Percentiles rank a stretch among this genome's conserved stretches.
Conservation (phyloP, 768 basidiomycete genomes). For the Royoungia palumana region DNA sequence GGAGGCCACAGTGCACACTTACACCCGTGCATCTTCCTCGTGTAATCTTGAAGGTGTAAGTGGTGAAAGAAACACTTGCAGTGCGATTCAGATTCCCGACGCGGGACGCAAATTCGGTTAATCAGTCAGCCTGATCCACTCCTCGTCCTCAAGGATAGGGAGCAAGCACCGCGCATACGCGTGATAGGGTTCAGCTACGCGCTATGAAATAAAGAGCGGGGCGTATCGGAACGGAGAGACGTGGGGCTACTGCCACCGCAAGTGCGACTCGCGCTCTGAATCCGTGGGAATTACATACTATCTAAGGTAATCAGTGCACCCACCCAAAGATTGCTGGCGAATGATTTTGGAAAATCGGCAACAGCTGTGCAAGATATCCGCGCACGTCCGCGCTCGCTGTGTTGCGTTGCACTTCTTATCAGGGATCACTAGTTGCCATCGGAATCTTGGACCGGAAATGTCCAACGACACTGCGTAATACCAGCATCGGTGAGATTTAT, state of each 20-base stretch:
- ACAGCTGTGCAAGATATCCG: no score
- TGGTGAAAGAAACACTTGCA: background rate
- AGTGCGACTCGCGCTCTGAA: background rate
- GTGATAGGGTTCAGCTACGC: slow-evolving; percentile 17
- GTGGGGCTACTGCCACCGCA: background rate
- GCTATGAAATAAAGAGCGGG: slow-evolving; percentile 6
- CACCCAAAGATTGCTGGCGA: background rate
- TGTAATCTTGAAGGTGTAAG: slow-evolving; percentile 3
- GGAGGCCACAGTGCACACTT: background rate
- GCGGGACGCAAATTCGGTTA: slow-evolving; percentile 5
- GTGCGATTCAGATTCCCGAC: slow-evolving; percentile 5
- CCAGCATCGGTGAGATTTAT: slow-evolving; percentile 1
- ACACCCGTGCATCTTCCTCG: slow-evolving; percentile 12
- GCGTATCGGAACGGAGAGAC: background rate
- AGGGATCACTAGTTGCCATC: slow-evolving; percentile 7
- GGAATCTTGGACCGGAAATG: background rate
- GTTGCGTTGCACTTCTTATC: background rate
- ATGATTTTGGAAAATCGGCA: background rate
- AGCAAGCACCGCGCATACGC: background rate
- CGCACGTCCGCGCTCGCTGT: no score
- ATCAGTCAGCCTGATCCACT: background rate
- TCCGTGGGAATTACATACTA: background rate
- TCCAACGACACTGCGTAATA: background rate
- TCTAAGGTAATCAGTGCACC: slow-evolving; percentile 1
- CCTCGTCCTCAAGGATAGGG: background rate